phyloP scores from a whole-genome alignment of 2,329 filamentous ascomycete species.

The Aspergillus tanneri region DNA sequence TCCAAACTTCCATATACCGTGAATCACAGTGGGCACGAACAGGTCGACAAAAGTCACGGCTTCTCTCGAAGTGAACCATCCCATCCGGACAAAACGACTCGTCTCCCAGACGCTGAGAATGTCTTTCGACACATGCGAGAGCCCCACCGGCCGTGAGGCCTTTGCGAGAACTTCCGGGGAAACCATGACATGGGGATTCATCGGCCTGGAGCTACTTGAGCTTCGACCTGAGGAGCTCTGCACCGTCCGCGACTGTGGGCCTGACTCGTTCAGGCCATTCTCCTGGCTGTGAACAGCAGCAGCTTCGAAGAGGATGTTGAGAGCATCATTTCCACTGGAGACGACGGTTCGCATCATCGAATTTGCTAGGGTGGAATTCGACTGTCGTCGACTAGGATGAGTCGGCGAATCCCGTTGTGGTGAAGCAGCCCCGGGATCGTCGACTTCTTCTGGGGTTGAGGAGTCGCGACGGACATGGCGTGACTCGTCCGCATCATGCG shows the following conservation, averaged over 20 bases:
- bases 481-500: constrained; percentile 5
- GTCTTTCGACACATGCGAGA: constrained; percentile 33
- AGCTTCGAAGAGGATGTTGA: constrained; percentile 55
- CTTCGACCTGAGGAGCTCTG: constrained; percentile 16
- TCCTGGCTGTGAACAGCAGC: constrained; percentile 43
- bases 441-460: constrained; percentile 2
- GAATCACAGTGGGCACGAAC: constrained; percentile 25
- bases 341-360: constrained; percentile 49
- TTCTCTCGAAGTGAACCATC: constrained; percentile 56
- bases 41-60: constrained; percentile 55
- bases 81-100: constrained; percentile 56
- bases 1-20: neutral
- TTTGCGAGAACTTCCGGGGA: constrained; percentile 22
- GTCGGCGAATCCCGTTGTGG: constrained; percentile 8
- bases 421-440: constrained; percentile 1
- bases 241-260: constrained; percentile 21
- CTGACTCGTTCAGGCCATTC: constrained; percentile 33
- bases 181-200: constrained; percentile 20
- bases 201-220: constrained; percentile 14
- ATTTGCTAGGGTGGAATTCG: constrained; percentile 32
- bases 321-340: constrained; percentile 54
- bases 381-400: constrained; percentile 23
- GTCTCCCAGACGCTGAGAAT: constrained; percentile 49
- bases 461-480: constrained; percentile 2
- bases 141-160: constrained; percentile 26